Percentiles rank a stretch among this genome's conserved stretches.
Conservation (phyloP, 2,329 filamentous ascomycete genomes). For the Fusarium chuoi region DNA sequence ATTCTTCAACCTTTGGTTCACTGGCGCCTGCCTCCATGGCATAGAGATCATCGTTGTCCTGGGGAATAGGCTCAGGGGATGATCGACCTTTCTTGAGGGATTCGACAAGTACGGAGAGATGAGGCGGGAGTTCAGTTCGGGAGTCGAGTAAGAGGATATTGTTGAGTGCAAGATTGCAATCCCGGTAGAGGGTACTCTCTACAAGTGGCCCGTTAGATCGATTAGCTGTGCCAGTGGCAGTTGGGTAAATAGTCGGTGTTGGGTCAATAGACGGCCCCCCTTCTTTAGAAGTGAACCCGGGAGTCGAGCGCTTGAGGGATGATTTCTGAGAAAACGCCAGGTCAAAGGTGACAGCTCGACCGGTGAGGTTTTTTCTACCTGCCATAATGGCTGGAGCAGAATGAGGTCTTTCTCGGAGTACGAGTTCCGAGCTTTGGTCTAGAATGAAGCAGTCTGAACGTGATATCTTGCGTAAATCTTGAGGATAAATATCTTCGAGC, state of each 20-base stretch:
- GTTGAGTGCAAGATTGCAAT: not conserved
- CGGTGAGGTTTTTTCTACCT: not conserved
- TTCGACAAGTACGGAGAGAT: not conserved
- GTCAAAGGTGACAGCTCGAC: not conserved
- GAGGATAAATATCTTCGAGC: slow-evolving; percentile 15
- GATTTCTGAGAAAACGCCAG: not conserved
- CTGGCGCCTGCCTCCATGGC: not conserved
- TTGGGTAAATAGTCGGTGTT: not conserved
- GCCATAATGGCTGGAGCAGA: slow-evolving; percentile 3
- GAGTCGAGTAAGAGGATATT: not conserved
- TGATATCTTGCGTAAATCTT: not conserved
- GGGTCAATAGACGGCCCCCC: not conserved
- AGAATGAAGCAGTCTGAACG: not conserved
- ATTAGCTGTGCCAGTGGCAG: not conserved
- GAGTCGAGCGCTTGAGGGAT: not conserved
- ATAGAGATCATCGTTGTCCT: not conserved
- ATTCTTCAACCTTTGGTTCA: slow-evolving; percentile 3
- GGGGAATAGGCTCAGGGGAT: not conserved
- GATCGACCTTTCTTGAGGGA: not conserved
- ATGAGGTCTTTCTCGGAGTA: not conserved
- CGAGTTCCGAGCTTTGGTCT: not conserved
- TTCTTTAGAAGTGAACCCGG: not conserved
- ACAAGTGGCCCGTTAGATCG: slow-evolving; percentile 1
- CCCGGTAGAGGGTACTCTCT: not conserved
- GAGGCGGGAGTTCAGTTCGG: not conserved